A percentile compares a stretch with the other conserved stretches of the same genome.
Conservation (phyloP, 164 flowering plant genomes). For the Kingdonia uniflora region DNA sequence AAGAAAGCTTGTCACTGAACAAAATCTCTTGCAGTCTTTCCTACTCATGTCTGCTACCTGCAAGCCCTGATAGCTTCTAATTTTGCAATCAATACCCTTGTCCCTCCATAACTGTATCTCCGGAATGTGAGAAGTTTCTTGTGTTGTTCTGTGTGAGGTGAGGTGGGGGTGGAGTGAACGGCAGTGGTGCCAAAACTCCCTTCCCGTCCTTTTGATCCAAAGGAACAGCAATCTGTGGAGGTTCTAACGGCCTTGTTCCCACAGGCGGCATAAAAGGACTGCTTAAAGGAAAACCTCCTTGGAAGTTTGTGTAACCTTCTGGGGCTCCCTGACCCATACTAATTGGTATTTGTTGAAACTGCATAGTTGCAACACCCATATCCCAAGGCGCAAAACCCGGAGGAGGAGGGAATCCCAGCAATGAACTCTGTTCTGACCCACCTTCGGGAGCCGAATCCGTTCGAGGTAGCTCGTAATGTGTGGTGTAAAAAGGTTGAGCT, state of each 20-base stretch:
- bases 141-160: slow-evolving; percentile 28
- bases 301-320: slow-evolving; percentile 32
- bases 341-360: slow-evolving; percentile 29
- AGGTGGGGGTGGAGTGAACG: slow-evolving; percentile 50
- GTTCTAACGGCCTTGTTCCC: slow-evolving; percentile 29
- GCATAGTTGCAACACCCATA: slow-evolving; percentile 22
- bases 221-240: slow-evolving; percentile 24
- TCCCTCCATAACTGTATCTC: slow-evolving; percentile 37
- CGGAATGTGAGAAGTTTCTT: slow-evolving; percentile 29
- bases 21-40: no score
- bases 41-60: slow-evolving; percentile 18
- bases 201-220: slow-evolving; percentile 45
- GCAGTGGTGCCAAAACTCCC: slow-evolving; percentile 46
- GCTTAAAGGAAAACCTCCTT: slow-evolving; percentile 27
- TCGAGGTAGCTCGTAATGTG: slow-evolving; percentile 43
- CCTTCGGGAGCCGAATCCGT: slow-evolving; percentile 39
- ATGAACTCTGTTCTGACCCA: slow-evolving; percentile 57
- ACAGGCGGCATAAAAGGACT: slow-evolving; percentile 15
- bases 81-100: slow-evolving; percentile 49
- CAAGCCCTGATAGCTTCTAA: slow-evolving; percentile 39
- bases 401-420: slow-evolving; percentile 53
- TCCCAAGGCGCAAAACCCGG: slow-evolving; percentile 42
- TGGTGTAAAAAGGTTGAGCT: slow-evolving; percentile 38
- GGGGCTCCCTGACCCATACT: slow-evolving; percentile 29
- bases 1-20: no score